Evolutionary conservation across 2,329 filamentous ascomycete genomes (phyloP).

Genomic region (Helotiales sp.): DNA sequence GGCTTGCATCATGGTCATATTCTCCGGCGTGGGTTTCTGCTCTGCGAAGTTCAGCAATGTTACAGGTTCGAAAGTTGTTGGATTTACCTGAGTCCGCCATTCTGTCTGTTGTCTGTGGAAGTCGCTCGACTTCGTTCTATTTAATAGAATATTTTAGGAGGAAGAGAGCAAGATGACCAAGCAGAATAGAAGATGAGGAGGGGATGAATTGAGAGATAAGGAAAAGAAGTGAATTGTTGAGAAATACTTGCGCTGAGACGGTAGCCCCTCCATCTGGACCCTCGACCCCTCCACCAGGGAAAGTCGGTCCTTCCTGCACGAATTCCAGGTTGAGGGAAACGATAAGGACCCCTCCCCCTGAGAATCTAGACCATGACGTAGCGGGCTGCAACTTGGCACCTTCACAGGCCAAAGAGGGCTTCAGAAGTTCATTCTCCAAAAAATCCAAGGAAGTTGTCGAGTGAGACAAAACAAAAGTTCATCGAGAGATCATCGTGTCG

Average conservation of each 20-base stretch:
- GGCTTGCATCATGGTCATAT: conserved; percentile 63
- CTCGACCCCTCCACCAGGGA: conserved; percentile 12
- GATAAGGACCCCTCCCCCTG: conserved; percentile 14
- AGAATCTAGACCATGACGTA: conserved; percentile 17
- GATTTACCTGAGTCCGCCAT: conserved; percentile 23
- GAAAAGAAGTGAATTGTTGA: neutral
- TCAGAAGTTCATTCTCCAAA: neutral
- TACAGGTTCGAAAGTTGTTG: neutral
- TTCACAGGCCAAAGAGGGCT: neutral
- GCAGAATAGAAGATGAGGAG: neutral
- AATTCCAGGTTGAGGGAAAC: neutral
- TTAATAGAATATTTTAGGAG: neutral
- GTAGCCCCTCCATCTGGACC: conserved; percentile 14
- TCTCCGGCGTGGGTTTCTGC: conserved; percentile 41
- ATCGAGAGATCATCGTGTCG: too few relatives aligned
- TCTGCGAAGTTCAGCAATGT: conserved; percentile 11
- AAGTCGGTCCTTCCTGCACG: neutral
- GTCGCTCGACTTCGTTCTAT: neutral
- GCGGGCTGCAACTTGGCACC: neutral
- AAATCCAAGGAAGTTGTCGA: neutral
- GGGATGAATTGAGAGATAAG: neutral
- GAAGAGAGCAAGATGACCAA: neutral
- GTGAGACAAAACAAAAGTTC: neutral
- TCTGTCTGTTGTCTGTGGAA: conserved; percentile 1
- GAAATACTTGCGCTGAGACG: conserved; percentile 1